These are phyloP conservation scores for Picea glauca DNA, from an alignment of 75 land plant genomes.

Conservation along the genomic window DNA sequence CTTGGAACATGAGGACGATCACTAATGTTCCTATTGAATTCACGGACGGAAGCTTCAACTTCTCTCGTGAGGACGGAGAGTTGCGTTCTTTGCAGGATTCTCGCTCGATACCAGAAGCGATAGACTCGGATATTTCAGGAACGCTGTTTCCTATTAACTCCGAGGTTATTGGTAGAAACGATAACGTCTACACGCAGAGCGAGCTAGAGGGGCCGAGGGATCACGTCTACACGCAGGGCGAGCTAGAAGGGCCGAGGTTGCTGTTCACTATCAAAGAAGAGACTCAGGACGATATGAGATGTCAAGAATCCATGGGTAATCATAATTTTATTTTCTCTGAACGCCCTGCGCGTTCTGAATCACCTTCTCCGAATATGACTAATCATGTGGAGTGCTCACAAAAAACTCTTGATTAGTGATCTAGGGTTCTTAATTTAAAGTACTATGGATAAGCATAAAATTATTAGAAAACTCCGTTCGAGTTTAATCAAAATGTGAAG, in stretches of 20 bases:
- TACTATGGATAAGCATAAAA: no score
- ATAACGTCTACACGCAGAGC: background rate
- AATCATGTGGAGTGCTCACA: no score
- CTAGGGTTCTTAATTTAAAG: no score
- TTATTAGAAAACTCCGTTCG: no score
- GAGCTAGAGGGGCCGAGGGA: no score
- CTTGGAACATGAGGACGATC: background rate
- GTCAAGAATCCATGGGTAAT: background rate
- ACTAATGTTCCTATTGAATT: background rate
- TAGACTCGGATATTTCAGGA: background rate
- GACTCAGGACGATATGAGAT: background rate
- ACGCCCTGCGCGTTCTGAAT: no score
- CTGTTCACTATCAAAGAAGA: constrained; percentile 5
- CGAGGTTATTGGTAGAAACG: no score
- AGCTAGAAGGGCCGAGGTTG: background rate
- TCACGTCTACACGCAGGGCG: no score
- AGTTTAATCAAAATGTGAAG: no score
- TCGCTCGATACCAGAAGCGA: background rate
- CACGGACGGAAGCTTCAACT: background rate
- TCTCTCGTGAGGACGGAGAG: background rate
- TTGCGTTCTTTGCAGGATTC: background rate
- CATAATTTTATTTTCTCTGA: no score
- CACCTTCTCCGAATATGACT: no score
- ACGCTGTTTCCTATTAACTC: background rate
- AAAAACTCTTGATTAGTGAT: no score